Base-by-base conservation (phyloP, 192 early-diverging fungal species). In the Coemansia sp. region DNA sequence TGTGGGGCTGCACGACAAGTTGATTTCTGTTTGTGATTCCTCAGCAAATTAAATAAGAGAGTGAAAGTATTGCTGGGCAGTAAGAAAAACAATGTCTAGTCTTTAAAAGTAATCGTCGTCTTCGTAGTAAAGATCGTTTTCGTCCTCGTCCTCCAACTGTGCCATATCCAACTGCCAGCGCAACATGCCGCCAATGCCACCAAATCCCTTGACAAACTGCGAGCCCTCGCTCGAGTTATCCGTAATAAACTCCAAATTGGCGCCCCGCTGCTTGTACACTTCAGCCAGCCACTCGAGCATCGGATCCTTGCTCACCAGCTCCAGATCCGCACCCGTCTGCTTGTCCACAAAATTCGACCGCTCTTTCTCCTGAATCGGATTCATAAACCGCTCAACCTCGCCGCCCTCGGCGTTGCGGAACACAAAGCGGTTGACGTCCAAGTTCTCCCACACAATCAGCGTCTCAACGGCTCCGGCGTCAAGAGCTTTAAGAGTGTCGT, bases 121-220 rank as follows among this genome's bases (percentile, higher is more conserved):
- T 95, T 98, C 96, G 81, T 97, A 93, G 55, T 96, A 88, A 59
- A 96, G 92, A 83, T 96, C 97, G 79, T 94, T 91, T 71, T 97
- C 93, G 60, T 87, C 84, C 17, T 89, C 83, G 72, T 94, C 94
- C 38, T 88, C 87, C 53, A 87, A 85, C 64, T 23, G 10, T 5
- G 12, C 15, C 20, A 98, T 83, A 46, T 94, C 91, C 64, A 96
- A 94, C 19, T 94, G 94, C 79, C 97, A 99, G 72, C 97, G 93
- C 64, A 98, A 84, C 22, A 95, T 65, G 11, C 93, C 96, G 51
- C 94, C 97, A 65, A 99, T 97, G 40, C 97, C 97, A 82, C 97
- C 97, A 82, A 99, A 99, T 25, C 97, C 97, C 71, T 91, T 93
- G 61, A 97, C 93, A 83, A 98, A 99, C 82, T 98, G 96, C 38